Percentiles rank a stretch among this genome's conserved stretches.
These are phyloP conservation scores for Cladosporium sp. DNA, from an alignment of 2,329 filamentous ascomycete species.

Conservation along the genomic window DNA sequence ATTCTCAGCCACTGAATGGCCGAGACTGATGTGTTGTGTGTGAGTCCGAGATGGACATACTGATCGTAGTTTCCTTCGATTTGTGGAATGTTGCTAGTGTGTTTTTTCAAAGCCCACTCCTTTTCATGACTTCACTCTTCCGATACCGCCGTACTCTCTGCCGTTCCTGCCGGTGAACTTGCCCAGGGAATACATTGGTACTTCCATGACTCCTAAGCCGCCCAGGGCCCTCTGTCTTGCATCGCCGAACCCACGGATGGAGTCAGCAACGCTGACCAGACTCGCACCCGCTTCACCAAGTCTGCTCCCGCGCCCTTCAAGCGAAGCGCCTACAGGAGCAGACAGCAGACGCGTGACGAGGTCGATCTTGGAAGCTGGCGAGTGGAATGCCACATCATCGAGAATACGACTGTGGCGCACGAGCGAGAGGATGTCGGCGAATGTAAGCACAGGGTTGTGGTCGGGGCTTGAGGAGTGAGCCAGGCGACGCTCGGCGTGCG, in stretches of 20 bases:
- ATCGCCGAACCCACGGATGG: constrained; percentile 35
- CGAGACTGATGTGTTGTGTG: background rate
- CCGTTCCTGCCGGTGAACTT: constrained; percentile 60
- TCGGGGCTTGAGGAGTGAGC: constrained; percentile 55
- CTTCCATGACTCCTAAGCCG: constrained; percentile 33
- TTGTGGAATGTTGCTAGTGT: background rate
- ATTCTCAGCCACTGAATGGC: background rate
- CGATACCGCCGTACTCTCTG: constrained; percentile 60
- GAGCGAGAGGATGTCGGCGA: constrained; percentile 77
- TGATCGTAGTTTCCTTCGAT: background rate
- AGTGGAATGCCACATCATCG: constrained; percentile 70
- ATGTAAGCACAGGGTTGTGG: constrained; percentile 65
- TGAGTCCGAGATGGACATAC: background rate
- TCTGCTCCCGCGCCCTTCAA: constrained; percentile 27
- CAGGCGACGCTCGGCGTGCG: constrained; percentile 51
- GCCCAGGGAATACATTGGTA: constrained; percentile 56
- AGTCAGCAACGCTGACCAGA: constrained; percentile 34
- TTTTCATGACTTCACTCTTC: constrained; percentile 45
- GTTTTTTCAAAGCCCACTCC: background rate
- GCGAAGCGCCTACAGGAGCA: constrained; percentile 49
- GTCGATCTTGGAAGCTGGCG: constrained; percentile 65
- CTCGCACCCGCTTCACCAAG: constrained; percentile 26
- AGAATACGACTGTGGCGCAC: constrained; percentile 71
- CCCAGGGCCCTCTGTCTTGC: constrained; percentile 27
- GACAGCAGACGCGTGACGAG: constrained; percentile 69